Conservation (phyloP, 2,329 filamentous ascomycete species). For the Sordariomycetes sp. region DNA sequence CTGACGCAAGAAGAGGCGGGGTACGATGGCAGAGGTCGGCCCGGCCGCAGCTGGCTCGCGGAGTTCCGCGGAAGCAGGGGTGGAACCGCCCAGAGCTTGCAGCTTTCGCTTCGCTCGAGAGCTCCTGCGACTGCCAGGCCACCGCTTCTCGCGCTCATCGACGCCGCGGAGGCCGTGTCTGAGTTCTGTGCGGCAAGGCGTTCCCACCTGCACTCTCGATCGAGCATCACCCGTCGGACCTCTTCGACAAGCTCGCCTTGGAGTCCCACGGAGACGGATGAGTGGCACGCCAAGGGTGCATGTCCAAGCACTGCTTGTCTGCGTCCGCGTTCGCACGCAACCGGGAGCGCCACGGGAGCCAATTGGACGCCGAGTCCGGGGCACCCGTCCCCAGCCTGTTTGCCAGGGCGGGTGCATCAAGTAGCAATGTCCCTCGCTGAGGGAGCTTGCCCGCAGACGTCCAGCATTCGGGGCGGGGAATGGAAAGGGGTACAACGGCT, state of each 20-base stretch:
- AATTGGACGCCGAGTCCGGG: background rate
- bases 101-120: background rate
- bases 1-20: background rate
- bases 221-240: background rate
- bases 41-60: background rate
- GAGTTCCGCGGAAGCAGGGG: background rate
- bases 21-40: background rate
- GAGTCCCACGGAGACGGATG: background rate
- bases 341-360: background rate
- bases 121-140: background rate
- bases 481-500: background rate
- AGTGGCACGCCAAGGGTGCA: background rate
- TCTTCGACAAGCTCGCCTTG: background rate
- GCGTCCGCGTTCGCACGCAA: background rate
- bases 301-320: background rate
- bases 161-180: background rate
- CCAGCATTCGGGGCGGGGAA: background rate
- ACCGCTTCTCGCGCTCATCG: background rate
- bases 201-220: background rate
- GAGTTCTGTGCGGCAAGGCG: background rate
- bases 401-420: background rate
- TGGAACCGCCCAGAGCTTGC: background rate
- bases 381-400: background rate
- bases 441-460: background rate
- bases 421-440: background rate